Evolutionary conservation across 768 basidiomycete species (phyloP), one percentile per base, ranked within the genome.

Genomic region (Psilocybe sp.): DNA sequence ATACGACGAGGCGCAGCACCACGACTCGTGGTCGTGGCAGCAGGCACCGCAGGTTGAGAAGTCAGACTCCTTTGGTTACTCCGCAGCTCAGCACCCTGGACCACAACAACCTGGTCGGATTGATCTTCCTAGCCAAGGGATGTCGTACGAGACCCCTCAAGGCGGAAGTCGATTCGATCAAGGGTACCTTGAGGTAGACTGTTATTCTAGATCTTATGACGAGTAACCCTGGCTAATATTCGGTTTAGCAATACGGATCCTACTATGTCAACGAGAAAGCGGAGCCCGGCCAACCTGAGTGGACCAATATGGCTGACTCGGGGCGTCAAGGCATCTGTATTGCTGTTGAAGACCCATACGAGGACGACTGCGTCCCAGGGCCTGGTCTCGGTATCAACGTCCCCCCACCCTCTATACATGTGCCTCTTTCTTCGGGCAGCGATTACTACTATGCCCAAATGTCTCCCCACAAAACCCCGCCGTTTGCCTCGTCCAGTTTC

Each of bases 321-420:
- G 52, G 49, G 10, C 52, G 64, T 15, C 56, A 58, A 20, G 66
- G 64, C 0, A 52, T 64, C 9, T 57, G 60, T 11, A 52, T 59
- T 13, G 49, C 64, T 14, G 53, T 68, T 19, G 54, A 59, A 11
- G 65, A 68, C 47, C 64, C 65, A 5, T 66, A 62, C 41, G 55
- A 56, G 28, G 58, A 62, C 20, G 59, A 60, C 28, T 61, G 57
- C 51, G 44, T 44, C 16, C 54, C 49, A 28, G 23, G 23, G 23
- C 23, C 23, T 23, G 46, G 51, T 46, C 48, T 55, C 6, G 32
- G 56, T 6, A 16, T 48, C n/a, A 18, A 49, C 16, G 56, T 58
- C 40, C 41, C 59, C 35, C 59, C 64, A 16, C 50, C 60, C 23
- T 62, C 54, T 12, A 47, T 58, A 7, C 49, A 43, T 19, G 57